Conservation (phyloP, 2,329 filamentous ascomycete species). For the Epicoccum sorghinum region DNA sequence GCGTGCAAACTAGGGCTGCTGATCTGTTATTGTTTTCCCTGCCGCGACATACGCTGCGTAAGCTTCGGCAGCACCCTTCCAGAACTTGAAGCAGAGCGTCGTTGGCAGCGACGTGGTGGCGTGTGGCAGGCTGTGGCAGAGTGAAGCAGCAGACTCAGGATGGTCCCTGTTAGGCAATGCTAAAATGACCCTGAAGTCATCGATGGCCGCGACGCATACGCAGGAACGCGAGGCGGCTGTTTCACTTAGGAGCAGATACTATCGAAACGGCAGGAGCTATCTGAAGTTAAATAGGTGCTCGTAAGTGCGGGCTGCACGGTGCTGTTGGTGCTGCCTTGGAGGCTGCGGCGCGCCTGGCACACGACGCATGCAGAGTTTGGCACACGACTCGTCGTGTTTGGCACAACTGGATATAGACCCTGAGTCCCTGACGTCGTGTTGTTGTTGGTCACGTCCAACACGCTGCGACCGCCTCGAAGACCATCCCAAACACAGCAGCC, state of each 20-base stretch:
- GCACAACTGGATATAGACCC: conserved; percentile 3
- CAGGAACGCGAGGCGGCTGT: conserved; percentile 20
- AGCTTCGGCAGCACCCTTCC: not conserved
- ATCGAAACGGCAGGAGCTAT: conserved; percentile 19
- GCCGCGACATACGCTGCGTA: conserved; percentile 3
- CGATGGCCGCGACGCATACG: conserved; percentile 3
- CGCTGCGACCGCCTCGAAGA: not conserved
- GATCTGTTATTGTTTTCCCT: conserved; percentile 1
- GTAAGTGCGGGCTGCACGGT: not conserved
- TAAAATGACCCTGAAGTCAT: conserved; percentile 7
- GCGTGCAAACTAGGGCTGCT: conserved; percentile 2
- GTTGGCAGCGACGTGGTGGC: conserved; percentile 17
- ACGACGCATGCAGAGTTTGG: conserved; percentile 12
- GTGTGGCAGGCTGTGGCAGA: not conserved
- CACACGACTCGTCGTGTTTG: conserved; percentile 13
- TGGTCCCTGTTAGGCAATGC: conserved; percentile 14
- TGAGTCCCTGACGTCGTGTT: conserved; percentile 12
- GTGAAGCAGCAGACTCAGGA: conserved; percentile 10
- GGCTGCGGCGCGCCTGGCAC: conserved; percentile 11
- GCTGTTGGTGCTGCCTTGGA: conserved; percentile 12
- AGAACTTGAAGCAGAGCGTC: conserved; percentile 14
- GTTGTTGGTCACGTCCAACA: conserved; percentile 2
- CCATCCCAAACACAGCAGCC: not conserved
- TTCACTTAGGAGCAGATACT: conserved; percentile 13
- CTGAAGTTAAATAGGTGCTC: conserved; percentile 14